Base-by-base conservation (phyloP, 2,329 filamentous ascomycete genomes). In the Teratosphaeria nubilosa region DNA sequence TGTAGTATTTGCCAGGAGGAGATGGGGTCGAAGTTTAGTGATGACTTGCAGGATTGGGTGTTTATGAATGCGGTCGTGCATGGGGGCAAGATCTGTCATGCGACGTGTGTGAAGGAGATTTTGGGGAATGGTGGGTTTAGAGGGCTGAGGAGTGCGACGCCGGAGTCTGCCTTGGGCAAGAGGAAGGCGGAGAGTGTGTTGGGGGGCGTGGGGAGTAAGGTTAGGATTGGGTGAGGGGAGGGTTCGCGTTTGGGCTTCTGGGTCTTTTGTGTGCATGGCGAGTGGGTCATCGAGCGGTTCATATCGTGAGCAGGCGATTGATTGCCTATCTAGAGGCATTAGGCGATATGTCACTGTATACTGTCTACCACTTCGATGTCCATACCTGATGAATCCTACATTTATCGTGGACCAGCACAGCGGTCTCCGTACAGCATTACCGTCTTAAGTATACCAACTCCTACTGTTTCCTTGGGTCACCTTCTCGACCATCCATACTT, bases 1-100 rank as follows among this genome's bases (percentile, higher is more conserved):
- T 99, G 94, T 69, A 90, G 91, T 1, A 95, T 99, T 65, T 97
- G 94, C 72, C 91, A 96, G 72, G 94, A 99, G 71, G 87, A 88
- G 64, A 97, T 99, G 67, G 88, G 95, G 75, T 90, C 88, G 64
- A 87, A 88, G 63, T 97, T 91, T 87, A 85, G 92, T 6, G 90
- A 95, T 66, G 90, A 95, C 62, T 88, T 88, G 20, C 91, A 97
- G 73, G 92, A 99, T 69, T 97, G 91, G 82, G 92, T 99, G 48
- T 97, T 94, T 89, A 86, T 90, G 72, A 92, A 99, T 72, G 89
- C 92, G 0, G 80, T 88, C 55, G 82, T 86, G 63, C 83, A 95
- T 31, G 88, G 88, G 37, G 84, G 81, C 58, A 85, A 90, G 62
- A 87, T 94, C 16, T 97, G 90, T 68, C 94, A 99, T 73, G 90